Conservation (phyloP, 1,284 basidiomycete species). For the Megacollybia platyphylla region DNA sequence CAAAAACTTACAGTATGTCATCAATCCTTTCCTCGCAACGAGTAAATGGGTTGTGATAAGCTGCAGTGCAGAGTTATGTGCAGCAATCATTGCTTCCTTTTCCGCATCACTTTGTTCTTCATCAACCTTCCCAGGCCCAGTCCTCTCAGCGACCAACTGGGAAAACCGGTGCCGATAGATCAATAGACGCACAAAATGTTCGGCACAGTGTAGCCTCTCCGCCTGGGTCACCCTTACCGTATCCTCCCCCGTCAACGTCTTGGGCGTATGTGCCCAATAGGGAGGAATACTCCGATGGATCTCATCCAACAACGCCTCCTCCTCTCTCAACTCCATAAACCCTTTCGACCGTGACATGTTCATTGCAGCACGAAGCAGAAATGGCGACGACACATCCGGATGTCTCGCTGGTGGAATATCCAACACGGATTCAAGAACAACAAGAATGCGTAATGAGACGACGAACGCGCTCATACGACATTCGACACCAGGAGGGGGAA, state of each 20-base stretch:
- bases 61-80: slow-evolving; percentile 63
- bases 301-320: slow-evolving; percentile 71
- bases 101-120: slow-evolving; percentile 52
- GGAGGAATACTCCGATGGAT: slow-evolving; percentile 59
- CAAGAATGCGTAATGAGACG: slow-evolving; percentile 59
- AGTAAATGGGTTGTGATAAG: slow-evolving; percentile 76
- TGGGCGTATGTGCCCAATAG: slow-evolving; percentile 70
- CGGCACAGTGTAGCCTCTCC: slow-evolving; percentile 71
- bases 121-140: slow-evolving; percentile 26
- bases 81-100: slow-evolving; percentile 54
- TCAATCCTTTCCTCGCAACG: slow-evolving; percentile 75
- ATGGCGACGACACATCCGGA: slow-evolving; percentile 40
- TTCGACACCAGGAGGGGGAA: slow-evolving; percentile 57
- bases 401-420: slow-evolving; percentile 59
- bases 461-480: slow-evolving; percentile 75
- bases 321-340: slow-evolving; percentile 60
- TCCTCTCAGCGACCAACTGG: slow-evolving; percentile 54
- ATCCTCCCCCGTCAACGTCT: slow-evolving; percentile 75
- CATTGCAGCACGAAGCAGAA: slow-evolving; percentile 45
- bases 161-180: slow-evolving; percentile 69
- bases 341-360: slow-evolving; percentile 40
- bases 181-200: slow-evolving; percentile 74
- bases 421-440: slow-evolving; percentile 72
- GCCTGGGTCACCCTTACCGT: slow-evolving; percentile 82
- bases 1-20: slow-evolving; percentile 75